Conservation (phyloP, 768 basidiomycete genomes). For the Brasilioporus rufonigricans region DNA sequence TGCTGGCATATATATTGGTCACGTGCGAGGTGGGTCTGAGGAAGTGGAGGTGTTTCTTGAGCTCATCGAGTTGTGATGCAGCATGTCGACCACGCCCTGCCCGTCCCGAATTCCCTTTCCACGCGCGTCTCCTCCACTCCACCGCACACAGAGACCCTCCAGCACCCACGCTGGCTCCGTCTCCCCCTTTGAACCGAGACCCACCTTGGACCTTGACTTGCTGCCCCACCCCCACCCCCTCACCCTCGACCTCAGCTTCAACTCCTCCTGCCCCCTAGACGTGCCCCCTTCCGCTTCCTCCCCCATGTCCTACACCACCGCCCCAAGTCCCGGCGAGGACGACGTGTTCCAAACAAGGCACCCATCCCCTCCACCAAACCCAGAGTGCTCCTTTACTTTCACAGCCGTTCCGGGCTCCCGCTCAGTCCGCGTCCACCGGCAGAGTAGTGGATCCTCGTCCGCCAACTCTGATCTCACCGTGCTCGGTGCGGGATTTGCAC, state of each 20-base stretch:
- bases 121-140: too few species aligned
- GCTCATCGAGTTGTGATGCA: conserved; percentile 13
- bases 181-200: conserved; percentile 24
- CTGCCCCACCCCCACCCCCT: conserved; percentile 3
- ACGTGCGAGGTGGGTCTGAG: conserved; percentile 25
- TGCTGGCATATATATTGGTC: conserved; percentile 23
- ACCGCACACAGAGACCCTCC: background rate
- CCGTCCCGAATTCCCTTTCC: too few species aligned
- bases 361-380: conserved; percentile 1
- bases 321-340: conserved; percentile 11
- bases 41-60: background rate
- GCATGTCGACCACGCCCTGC: conserved; percentile 31
- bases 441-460: conserved; percentile 14
- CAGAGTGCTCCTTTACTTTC: conserved; percentile 12
- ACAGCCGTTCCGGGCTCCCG: background rate
- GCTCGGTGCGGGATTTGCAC: conserved; percentile 11
- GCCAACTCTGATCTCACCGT: conserved; percentile 24
- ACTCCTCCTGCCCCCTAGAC: conserved; percentile 16
- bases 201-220: background rate
- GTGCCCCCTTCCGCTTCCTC: conserved; percentile 9
- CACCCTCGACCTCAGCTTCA: conserved; percentile 25
- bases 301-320: conserved; percentile 24
- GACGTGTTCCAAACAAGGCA: conserved; percentile 12
- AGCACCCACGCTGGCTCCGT: conserved; percentile 11
- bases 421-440: background rate